Base-by-base conservation (phyloP, 2,329 filamentous ascomycete genomes). In the Aureobasidium sp. region DNA sequence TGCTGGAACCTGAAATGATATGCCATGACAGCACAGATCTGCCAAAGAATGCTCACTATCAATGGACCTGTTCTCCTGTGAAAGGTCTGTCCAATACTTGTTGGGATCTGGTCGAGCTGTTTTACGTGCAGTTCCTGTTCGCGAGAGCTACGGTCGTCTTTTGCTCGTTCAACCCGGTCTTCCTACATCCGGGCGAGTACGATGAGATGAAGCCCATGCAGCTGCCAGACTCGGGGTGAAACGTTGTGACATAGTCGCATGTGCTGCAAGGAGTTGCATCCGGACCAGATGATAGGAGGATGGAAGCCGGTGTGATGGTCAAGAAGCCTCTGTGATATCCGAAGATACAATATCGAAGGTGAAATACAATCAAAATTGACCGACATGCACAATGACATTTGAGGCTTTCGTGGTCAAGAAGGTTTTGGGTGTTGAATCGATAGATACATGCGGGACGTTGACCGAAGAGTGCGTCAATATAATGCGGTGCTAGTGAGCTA, bases 1-100 rank as follows among this genome's bases (percentile, higher is more conserved):
- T 80, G 79, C 64, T 78, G 75, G 71, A 80, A 73, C 0, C 44
- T 79, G 40, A 78, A 79, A 56, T 78, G 75, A 76, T 68, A 76
- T 8, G 75, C 74, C 0, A 68, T 77, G 24, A 70, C 74, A 4
- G 71, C 76, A 8, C 79, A 77, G 78, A 66, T 76, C 0, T 75
- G 73, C 59, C 77, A 77, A 3, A 78, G 76, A 74, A 70, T 70
- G 15, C 77, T 76, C 2, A 78, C 75, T 0, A 72, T 80, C 49
- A 72, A 77, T 9, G 74, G 76, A 8, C 66, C 78, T 33, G 54
- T 78, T 22, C 74, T 57, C 75, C 70, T 6, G 71, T 74, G 9
- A 62, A 70, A 22, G 67, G 70, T 47, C 70, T 72, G 65, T 35
- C 66, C 39, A 62, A 68, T 59, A 74, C 76, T 4, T 71, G 76